Conservation (phyloP, 176 grass and related monocot genomes). For the Eleusine indica region DNA sequence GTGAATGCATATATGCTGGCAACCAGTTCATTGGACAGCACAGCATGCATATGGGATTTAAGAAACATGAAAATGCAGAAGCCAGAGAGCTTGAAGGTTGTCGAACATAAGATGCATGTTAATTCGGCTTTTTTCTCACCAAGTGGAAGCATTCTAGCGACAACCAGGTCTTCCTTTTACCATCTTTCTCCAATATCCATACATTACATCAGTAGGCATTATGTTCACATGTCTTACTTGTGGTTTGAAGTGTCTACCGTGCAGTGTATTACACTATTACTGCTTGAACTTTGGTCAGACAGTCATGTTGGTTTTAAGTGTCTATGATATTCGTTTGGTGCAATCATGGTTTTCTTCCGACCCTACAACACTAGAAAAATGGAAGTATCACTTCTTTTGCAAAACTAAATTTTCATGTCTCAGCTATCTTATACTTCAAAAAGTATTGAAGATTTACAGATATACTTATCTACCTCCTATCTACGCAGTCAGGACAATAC, state of each 20-base stretch:
- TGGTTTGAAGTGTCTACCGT: background rate
- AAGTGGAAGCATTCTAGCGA: constrained; percentile 53
- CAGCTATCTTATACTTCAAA: background rate
- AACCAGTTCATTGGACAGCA: constrained; percentile 60
- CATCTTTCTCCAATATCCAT: background rate
- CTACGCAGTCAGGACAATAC: constrained; percentile 32
- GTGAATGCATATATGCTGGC: constrained; percentile 56
- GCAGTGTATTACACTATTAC: background rate
- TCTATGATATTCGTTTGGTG: background rate
- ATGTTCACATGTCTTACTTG: background rate
- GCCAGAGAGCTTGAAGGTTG: constrained; percentile 38
- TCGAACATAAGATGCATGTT: constrained; percentile 37
- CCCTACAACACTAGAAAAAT: background rate
- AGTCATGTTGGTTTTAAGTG: background rate
- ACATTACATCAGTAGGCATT: background rate
- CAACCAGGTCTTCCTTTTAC: constrained; percentile 56
- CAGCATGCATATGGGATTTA: constrained; percentile 65
- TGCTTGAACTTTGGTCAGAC: background rate
- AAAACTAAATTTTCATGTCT: background rate
- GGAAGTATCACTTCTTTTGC: background rate
- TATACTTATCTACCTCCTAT: background rate
- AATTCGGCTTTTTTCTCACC: constrained; percentile 78
- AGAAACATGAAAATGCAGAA: constrained; percentile 48
- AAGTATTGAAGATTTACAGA: background rate
- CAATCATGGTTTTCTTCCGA: background rate